Base-by-base conservation (phyloP, 768 basidiomycete species). In the Boletus vermiculosoides region DNA sequence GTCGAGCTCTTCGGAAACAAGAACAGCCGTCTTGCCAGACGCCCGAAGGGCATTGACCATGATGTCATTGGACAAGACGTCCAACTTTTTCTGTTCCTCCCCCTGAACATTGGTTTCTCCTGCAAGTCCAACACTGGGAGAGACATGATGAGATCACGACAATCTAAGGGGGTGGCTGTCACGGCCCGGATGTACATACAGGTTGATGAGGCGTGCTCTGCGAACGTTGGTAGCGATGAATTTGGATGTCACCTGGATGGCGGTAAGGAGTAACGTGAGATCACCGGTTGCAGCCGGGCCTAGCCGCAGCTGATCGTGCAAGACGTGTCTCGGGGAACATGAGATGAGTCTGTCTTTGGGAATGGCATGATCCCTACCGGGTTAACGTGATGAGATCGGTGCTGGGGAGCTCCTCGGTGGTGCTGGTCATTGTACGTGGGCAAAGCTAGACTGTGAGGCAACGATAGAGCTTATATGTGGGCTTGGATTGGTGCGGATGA, bases 11-110 rank as follows among this genome's bases (percentile, higher is more conserved):
- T 99, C 97, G 18, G 94, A 95, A 59, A 99, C 94, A 63, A 99
- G 88, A 15, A 99, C 97, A 15, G 94, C 90, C 8, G 88, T 92
- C 82, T 94, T 97, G 52, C 97, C 94, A n/a, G 92, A 95, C 4
- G 95, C 95, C 41, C 92, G 85, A 34, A 99, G 83, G 46, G 95
- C 88, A 68, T 98, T 98, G 66, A 98, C 83, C 97, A 99, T 98
- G 81, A 99, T 99, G 72, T 99, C 95, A 72, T 99, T 98, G 15
- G 94, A 90, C 33, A 97, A 79, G n/a, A 97, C 88, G 68, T 97
- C 95, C 52, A 99, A 82, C 77, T 99, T 99, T 82, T 99, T 99
- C 81, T 99, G 97, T 69, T 98, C 97, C 73, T 98, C 97, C 22
- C 97, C 97, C 74, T 95, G 93, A 9, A 95, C 88, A 70, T 99